Evolutionary conservation across 805 yeast species (phyloP).

Genomic region (Zygosaccharomyces rouxii): DNA sequence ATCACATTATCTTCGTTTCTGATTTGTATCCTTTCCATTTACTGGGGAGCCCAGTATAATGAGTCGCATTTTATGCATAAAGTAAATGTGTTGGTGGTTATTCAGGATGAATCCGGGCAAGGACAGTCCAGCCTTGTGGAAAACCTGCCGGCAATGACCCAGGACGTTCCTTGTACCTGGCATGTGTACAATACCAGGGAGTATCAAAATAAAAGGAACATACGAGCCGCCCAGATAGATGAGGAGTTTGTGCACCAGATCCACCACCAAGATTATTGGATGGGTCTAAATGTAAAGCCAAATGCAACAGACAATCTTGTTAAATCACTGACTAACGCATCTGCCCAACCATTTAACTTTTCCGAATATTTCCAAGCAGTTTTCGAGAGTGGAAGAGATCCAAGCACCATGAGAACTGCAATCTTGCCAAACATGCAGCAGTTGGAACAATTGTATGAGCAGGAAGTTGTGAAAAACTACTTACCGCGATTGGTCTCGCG

Average conservation of each 20-base stretch:
- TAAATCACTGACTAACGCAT: constrained; percentile 23
- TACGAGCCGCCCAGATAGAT: constrained; percentile 21
- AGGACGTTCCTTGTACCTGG: constrained; percentile 29
- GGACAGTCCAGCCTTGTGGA: constrained; percentile 11
- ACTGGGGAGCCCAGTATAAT: constrained; percentile 38
- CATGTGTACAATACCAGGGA: constrained; percentile 25
- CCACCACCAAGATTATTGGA: constrained; percentile 60
- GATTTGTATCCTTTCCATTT: constrained; percentile 28
- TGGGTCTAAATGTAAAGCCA: constrained; percentile 48
- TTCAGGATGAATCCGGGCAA: constrained; percentile 31
- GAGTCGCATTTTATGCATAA: constrained; percentile 23
- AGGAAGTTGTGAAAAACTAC: constrained; percentile 18
- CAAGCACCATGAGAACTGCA: constrained; percentile 42
- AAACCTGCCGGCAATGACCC: constrained; percentile 17
- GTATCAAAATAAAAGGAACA: constrained; percentile 23
- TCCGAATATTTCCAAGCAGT: constrained; percentile 36
- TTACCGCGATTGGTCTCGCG: constrained; percentile 30
- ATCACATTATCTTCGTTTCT: constrained; percentile 24
- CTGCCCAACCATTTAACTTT: constrained; percentile 21
- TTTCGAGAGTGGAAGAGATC: constrained; percentile 66
- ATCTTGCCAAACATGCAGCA: constrained; percentile 41
- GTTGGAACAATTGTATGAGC: constrained; percentile 35
- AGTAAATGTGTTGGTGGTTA: constrained; percentile 33
- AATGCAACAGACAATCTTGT: constrained; percentile 41
- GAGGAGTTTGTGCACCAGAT: constrained; percentile 43